Base-by-base conservation (phyloP, 495 filamentous ascomycete species). In the Lindgomyces ingoldianus region DNA sequence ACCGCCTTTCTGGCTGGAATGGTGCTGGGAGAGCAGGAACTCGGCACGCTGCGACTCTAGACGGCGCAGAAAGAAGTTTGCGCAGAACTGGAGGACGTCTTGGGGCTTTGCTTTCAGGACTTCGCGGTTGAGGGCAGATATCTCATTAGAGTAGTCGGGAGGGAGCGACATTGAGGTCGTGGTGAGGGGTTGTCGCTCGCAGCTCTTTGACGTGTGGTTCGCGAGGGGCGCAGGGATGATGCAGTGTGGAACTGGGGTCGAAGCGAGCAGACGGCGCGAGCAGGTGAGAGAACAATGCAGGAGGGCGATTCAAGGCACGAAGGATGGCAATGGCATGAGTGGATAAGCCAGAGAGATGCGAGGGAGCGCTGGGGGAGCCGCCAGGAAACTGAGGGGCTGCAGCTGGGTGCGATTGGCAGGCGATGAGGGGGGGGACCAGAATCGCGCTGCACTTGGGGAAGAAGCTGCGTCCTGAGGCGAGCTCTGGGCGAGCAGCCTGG, bases 61-160 rank as follows among this genome's bases (percentile, higher is more conserved):
- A 60, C 85, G 84, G 64, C 78, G 79, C 51, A 76, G 75, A 76
- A 87, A 89, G 76, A 81, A 83, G 74, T 88, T 85, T 74, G 85
- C 80, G 70, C 86, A 87, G 76, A 87, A 88, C 70, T 88, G 86
- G 66, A 87, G 79, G 73, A 85, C 74, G 76, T 88, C 86, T 62
- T 74, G 46, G 10, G 84, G 84, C 47, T 81, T 74, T 18, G 77
- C 59, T 62, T 79, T 79, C 44, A 75, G 72, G 62, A 88, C 71
- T 68, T 85, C 80, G 73, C 75, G 79, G 65, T 82, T 81, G 66
- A 88, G 81, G 60, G 78, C 72, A 56, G 82, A 76, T 74, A 87
- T 83, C 71, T 88, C 85, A 69, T 83, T 74, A 70, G 76, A 70
- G 73, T 86, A 87, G 74, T 80, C 76, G 64, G 75, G 56, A 65